A percentile compares a stretch with the other conserved stretches of the same genome.
Evolutionary conservation across 805 yeast genomes (phyloP).

Genomic region (Metschnikowia sp.): DNA sequence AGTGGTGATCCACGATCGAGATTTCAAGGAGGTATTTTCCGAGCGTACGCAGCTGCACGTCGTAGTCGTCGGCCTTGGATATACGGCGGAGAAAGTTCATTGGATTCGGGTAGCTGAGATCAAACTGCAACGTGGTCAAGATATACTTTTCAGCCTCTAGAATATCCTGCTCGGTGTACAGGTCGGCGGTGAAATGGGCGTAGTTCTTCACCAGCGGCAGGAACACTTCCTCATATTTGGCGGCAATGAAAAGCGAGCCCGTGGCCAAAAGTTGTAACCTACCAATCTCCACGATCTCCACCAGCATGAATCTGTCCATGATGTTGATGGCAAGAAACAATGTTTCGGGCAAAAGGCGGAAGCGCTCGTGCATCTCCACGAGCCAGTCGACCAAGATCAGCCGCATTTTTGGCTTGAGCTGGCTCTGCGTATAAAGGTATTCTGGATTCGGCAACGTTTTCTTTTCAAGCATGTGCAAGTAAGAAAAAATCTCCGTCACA

Average conservation of each 20-base stretch:
- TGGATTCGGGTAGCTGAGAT: constrained; percentile 83
- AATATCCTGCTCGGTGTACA: constrained; percentile 75
- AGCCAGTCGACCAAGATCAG: constrained; percentile 91
- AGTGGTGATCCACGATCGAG: constrained; percentile 69
- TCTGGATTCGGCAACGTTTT: constrained; percentile 72
- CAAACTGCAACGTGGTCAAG: constrained; percentile 66
- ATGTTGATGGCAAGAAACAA: constrained; percentile 76
- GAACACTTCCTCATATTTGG: constrained; percentile 90
- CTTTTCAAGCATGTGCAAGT: constrained; percentile 67
- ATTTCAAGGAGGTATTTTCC: constrained; percentile 84
- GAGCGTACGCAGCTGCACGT: constrained; percentile 74
- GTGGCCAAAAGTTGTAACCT: constrained; percentile 83
- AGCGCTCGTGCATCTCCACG: constrained; percentile 81
- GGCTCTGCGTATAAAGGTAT: constrained; percentile 61
- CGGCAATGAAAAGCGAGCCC: constrained; percentile 82
- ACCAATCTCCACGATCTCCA: constrained; percentile 70
- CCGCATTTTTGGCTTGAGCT: constrained; percentile 77
- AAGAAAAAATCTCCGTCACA: constrained; percentile 80
- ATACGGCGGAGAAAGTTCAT: constrained; percentile 85
- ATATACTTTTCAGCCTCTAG: constrained; percentile 80
- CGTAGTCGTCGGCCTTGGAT: constrained; percentile 88
- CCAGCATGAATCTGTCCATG: constrained; percentile 83
- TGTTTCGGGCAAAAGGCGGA: constrained; percentile 82
- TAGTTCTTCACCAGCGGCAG: constrained; percentile 82
- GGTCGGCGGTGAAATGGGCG: constrained; percentile 85